A percentile compares a stretch with the other conserved stretches of the same genome.
These are phyloP conservation scores for Cercospora berteroae DNA, from an alignment of 2,329 filamentous ascomycete species.

Conservation along the genomic window DNA sequence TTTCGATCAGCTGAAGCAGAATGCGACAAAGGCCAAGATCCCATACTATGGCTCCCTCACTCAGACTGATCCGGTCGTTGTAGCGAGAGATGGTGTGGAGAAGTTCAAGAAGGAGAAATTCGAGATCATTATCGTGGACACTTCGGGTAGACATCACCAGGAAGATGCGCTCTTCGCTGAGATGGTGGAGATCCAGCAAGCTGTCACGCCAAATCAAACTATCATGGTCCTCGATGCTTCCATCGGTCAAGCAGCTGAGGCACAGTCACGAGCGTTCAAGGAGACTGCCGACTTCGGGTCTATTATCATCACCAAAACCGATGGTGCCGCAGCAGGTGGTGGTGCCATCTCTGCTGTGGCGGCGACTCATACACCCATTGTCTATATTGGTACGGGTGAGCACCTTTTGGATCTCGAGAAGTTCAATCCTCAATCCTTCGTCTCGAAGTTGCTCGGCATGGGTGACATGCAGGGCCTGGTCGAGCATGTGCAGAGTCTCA, in stretches of 20 bases:
- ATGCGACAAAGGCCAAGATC: slow-evolving; percentile 97
- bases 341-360: slow-evolving; percentile 97
- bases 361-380: slow-evolving; percentile 92
- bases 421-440: slow-evolving; percentile 89
- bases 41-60: slow-evolving; percentile 97
- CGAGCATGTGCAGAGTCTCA: slow-evolving; percentile 93
- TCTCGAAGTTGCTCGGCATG: slow-evolving; percentile 93
- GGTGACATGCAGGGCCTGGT: slow-evolving; percentile 93
- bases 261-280: slow-evolving; percentile 95
- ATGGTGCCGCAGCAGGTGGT: slow-evolving; percentile 91
- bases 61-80: slow-evolving; percentile 90
- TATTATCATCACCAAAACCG: slow-evolving; percentile 98
- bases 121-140: slow-evolving; percentile 98
- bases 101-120: slow-evolving; percentile 99
- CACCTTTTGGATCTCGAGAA: slow-evolving; percentile 93
- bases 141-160: slow-evolving; percentile 89
- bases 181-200: slow-evolving; percentile 93
- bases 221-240: slow-evolving; percentile 97
- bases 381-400: slow-evolving; percentile 96
- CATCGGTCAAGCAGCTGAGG: slow-evolving; percentile 93
- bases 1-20: slow-evolving; percentile 98
- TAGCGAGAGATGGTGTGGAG: slow-evolving; percentile 92
- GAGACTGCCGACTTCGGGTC: slow-evolving; percentile 94
- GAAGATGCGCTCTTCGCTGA: slow-evolving; percentile 94
- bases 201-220: slow-evolving; percentile 89